A percentile compares a stretch with the other conserved stretches of the same genome.
These are phyloP conservation scores for Fusarium liriodendri DNA, from an alignment of 2,329 filamentous ascomycete genomes.

Conservation along the genomic window DNA sequence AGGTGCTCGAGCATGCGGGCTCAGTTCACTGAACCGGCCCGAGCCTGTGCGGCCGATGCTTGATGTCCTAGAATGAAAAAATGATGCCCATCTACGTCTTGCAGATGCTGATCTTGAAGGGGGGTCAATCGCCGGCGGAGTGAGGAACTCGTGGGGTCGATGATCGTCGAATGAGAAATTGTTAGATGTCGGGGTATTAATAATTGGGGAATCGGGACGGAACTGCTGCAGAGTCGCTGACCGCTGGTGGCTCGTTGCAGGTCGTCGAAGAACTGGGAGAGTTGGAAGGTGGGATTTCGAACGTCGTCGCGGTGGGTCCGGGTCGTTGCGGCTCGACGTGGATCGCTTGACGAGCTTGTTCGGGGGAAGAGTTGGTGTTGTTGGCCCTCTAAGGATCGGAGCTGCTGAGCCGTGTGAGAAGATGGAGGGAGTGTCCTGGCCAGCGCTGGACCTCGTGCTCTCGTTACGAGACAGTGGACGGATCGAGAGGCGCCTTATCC, in stretches of 20 bases:
- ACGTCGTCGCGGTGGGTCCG: constrained; percentile 58
- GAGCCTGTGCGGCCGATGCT: constrained; percentile 36
- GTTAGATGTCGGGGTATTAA: constrained; percentile 40
- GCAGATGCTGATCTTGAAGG: constrained; percentile 25
- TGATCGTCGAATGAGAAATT: constrained; percentile 52
- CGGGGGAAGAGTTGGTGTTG: constrained; percentile 63
- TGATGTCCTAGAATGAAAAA: constrained; percentile 61
- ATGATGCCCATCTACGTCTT: constrained; percentile 62
- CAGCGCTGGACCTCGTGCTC: constrained; percentile 72
- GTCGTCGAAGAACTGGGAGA: constrained; percentile 74
- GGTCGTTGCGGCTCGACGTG: constrained; percentile 63
- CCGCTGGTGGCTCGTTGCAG: constrained; percentile 83
- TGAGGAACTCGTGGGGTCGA: constrained; percentile 45
- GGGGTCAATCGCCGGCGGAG: constrained; percentile 41
- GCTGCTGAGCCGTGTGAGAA: constrained; percentile 75
- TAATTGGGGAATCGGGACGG: constrained; percentile 46
- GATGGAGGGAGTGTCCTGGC: constrained; percentile 73
- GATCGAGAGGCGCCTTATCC: constrained; percentile 78
- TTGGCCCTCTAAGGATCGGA: constrained; percentile 64
- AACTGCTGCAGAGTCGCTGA: constrained; percentile 75
- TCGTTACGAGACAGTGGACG: constrained; percentile 73
- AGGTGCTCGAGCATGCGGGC: constrained; percentile 36
- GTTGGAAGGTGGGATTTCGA: constrained; percentile 72
- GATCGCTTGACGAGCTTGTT: constrained; percentile 85
- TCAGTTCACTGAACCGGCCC: constrained; percentile 44